Evolutionary conservation across 345 rosid species (phyloP).

Genomic region (Eucalyptus viminalis): DNA sequence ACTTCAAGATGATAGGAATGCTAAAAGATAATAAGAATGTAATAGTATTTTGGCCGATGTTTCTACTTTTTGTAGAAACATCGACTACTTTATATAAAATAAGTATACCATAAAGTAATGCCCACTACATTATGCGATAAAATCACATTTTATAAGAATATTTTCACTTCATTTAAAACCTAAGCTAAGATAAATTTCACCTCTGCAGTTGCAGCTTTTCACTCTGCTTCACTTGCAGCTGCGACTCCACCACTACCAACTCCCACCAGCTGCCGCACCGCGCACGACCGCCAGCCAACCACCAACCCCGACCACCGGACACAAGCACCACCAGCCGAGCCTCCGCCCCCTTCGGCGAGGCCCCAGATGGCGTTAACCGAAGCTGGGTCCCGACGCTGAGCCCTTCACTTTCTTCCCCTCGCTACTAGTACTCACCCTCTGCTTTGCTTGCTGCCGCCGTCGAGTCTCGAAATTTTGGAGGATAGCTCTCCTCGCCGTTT

Average conservation of each 20-base stretch:
- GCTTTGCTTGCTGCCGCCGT: background rate
- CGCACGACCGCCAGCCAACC: background rate
- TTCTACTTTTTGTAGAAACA: background rate
- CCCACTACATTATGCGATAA: background rate
- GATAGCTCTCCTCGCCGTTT: background rate
- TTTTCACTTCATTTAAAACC: background rate
- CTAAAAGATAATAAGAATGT: background rate
- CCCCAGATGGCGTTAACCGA: background rate
- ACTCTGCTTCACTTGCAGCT: background rate
- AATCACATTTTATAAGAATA: no score
- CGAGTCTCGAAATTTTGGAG: background rate
- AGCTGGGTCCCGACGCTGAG: background rate
- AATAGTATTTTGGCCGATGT: no score
- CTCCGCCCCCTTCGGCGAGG: background rate
- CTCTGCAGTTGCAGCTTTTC: background rate
- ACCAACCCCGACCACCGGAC: background rate
- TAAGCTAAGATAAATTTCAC: fast-evolving
- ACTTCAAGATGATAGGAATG: background rate
- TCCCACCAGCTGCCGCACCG: background rate
- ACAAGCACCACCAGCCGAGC: background rate
- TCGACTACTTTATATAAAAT: no score
- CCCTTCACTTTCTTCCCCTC: background rate
- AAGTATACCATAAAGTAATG: background rate
- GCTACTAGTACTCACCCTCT: background rate
- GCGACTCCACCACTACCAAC: background rate